Base-by-base conservation (phyloP, 345 rosid genomes). In the Acer campestre region DNA sequence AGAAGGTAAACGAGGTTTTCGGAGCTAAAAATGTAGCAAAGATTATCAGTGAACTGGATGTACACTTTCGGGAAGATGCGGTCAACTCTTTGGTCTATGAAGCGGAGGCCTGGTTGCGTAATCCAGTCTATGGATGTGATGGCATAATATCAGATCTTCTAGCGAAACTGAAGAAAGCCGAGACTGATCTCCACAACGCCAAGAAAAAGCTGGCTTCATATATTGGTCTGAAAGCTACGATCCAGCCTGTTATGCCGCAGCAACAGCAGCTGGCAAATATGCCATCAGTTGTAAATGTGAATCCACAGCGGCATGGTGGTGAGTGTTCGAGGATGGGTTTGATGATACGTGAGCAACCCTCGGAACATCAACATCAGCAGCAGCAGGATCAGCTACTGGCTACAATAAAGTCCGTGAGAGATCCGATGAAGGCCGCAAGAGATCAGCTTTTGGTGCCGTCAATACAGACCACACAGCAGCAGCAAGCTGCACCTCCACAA, bases 81-180 rank as follows among this genome's bases (percentile, higher is more conserved):
- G 97, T 94, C 16, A 87, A 90, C 71, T 93, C 97, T 0, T 89
- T 95, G 14, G 88, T 84, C 13, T 95, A 88, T 2, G 97, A 95
- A 61, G 97, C 98, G 0, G 94, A 95, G 76, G 89, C 91, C 46
- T 86, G 98, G 10, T 89, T 90, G 27, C 92, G 84, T 0, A 97
- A 95, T 63, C 99, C 97, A 2, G 93, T 95, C 35, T 92, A 95
- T 14, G 98, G 99, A 14, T 93, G 99, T 20, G 93, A 90, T 31
- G 93, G 95, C 4, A 79, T 88, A 23, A 91, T 95, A 74, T 87
- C 95, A 0, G 67, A 90, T 67, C 87, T 95, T 7, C 98, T 92
- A 61, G 93, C 90, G 25, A 80, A 80, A 48, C 90, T 91, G 1
- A 89, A 88, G 78, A 80, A 84, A 61, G 70, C 90, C 53, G 91